Evolutionary conservation across 2,329 filamentous ascomycete genomes (phyloP), one percentile per base, ranked within the genome.

Genomic region (Alternaria sp.): DNA sequence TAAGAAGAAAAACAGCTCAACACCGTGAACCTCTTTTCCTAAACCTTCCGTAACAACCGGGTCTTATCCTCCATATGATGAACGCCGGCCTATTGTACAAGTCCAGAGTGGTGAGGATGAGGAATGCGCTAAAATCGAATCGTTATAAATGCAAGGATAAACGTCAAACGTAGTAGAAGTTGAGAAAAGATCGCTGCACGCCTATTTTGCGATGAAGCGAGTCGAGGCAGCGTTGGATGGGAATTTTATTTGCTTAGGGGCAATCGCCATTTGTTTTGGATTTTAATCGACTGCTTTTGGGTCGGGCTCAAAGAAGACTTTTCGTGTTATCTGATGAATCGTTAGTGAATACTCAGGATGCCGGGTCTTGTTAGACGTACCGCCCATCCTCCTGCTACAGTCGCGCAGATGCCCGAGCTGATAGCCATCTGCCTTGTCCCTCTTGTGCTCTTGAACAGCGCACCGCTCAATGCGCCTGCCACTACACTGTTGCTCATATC

Each of bases 371-470:
- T 41, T 5, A 3, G 46, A 67, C 72, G 56, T 69, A 99, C 94
- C 74, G 93, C 90, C 95, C 96, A 99, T 60, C 82, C 85, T 65
- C 91, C 93, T 54, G 95, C 96, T 63, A 95, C 85, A 40, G 88
- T 87, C 52, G 90, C 95, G 58, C 98, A 93, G 67, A 99, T 89
- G 69, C 89, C 92, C 63, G 93, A 91, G 34, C 93, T 97, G 72
- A 98, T 95, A 82, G 95, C 84, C 93, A 98, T 98, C 33, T 93
- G 93, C 79, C 91, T 86, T 61, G 95, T 64, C 5, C 95, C 95
- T 72, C 91, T 86, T 48, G 96, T 98, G 78, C 93, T 96, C 85
- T 97, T 98, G 82, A 99, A 99, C 13, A 99, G 77, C 85, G 94
- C 93, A 58, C 95, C 95, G 74, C 93, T 96, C 69, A 99, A 78